These are phyloP conservation scores for Acephala macrosclerotiorum DNA, from an alignment of 2,329 filamentous ascomycete species.

Conservation along the genomic window DNA sequence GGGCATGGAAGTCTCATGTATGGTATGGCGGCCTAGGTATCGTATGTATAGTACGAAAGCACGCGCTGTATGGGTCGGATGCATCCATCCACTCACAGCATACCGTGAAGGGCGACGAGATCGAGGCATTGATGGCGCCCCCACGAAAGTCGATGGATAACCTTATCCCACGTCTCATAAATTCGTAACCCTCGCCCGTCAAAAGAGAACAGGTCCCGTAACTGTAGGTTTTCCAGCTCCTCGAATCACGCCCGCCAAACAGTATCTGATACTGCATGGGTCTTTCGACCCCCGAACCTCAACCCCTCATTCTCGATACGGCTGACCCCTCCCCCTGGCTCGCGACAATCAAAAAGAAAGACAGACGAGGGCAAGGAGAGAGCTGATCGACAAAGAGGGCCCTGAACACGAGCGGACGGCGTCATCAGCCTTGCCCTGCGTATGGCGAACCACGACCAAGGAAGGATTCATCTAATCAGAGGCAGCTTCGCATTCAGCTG, in stretches of 20 bases:
- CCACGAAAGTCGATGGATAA: slow-evolving; percentile 4
- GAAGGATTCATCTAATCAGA: background rate
- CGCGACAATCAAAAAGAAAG: slow-evolving; percentile 5
- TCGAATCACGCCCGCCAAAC: slow-evolving; percentile 7
- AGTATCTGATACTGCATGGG: slow-evolving; percentile 10
- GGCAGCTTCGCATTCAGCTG: background rate
- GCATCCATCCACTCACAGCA: background rate
- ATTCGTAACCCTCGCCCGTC: background rate
- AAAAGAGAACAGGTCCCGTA: background rate
- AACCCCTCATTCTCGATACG: slow-evolving; percentile 11
- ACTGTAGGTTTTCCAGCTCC: background rate
- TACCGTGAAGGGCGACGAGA: background rate
- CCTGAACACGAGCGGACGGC: too few relatives aligned
- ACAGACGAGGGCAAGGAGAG: background rate
- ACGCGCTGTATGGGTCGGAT: background rate
- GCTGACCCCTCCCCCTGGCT: background rate
- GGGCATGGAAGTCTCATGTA: background rate
- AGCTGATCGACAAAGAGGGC: too few relatives aligned
- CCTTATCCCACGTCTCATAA: background rate
- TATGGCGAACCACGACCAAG: background rate
- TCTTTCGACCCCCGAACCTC: background rate
- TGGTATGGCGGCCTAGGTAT: background rate
- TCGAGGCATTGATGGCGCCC: slow-evolving; percentile 1
- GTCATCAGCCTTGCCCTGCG: background rate
- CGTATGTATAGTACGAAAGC: background rate